Percentiles rank a stretch among this genome's conserved stretches.
Evolutionary conservation across 108 stramenopile species (phyloP).

Genomic region (Epipyxis sp.): DNA sequence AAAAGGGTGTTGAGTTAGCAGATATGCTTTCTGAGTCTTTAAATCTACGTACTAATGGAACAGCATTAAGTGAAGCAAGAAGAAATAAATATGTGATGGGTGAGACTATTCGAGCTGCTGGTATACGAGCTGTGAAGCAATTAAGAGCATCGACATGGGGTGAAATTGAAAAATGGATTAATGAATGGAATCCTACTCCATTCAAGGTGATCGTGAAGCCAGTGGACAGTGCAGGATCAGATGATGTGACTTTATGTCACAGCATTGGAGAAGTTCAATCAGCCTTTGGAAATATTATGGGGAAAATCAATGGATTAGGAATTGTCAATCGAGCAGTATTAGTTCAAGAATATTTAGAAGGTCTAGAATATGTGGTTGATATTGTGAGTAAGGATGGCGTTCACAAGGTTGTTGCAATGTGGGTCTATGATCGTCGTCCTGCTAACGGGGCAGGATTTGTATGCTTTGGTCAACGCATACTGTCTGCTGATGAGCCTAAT

Average conservation of each 20-base stretch:
- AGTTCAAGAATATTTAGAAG: conserved; percentile 76
- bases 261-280: conserved; percentile 77
- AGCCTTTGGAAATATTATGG: conserved; percentile 78
- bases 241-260: conserved; percentile 87
- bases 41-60: conserved; percentile 75
- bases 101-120: conserved; percentile 70
- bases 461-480: conserved; percentile 17
- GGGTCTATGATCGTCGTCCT: conserved; percentile 85
- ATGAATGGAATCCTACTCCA: conserved; percentile 57
- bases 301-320: conserved; percentile 75
- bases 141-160: conserved; percentile 62
- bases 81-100: conserved; percentile 86
- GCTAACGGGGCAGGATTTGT: conserved; percentile 60
- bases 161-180: conserved; percentile 72
- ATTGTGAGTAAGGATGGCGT: conserved; percentile 75
- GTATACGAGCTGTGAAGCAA: conserved; percentile 79
- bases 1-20: conserved; percentile 57
- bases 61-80: conserved; percentile 67
- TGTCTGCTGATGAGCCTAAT: not conserved
- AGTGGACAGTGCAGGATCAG: conserved; percentile 82
- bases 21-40: conserved; percentile 51
- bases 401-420: conserved; percentile 84
- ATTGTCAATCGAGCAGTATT: conserved; percentile 67
- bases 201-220: conserved; percentile 89
- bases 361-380: conserved; percentile 86